Evolutionary conservation across 805 yeast species (phyloP).

Genomic region (Sugiyamaella smithiae): DNA sequence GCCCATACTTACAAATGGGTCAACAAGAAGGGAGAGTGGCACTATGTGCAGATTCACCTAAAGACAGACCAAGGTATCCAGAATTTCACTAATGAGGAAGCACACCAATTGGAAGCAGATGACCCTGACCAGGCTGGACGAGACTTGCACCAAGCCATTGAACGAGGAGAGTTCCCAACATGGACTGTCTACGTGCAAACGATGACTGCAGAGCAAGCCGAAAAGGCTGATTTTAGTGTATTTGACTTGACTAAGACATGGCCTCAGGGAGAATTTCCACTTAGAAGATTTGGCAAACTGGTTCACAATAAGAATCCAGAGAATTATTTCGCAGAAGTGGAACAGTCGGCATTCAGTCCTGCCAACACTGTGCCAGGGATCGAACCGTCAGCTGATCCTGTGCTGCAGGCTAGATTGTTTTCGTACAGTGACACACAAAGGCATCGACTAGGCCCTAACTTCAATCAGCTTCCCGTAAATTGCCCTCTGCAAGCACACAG

Average conservation of each 20-base stretch:
- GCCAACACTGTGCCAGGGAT: slow-evolving; percentile 81
- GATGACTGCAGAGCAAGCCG: slow-evolving; percentile 81
- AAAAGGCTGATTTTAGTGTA: slow-evolving; percentile 71
- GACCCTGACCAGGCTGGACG: slow-evolving; percentile 81
- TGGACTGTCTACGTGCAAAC: slow-evolving; percentile 86
- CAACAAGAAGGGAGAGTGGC: slow-evolving; percentile 68
- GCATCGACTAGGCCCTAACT: slow-evolving; percentile 73
- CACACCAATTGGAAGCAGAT: slow-evolving; percentile 51
- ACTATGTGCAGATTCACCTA: slow-evolving; percentile 75
- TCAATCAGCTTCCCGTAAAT: slow-evolving; percentile 83
- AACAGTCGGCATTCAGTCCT: slow-evolving; percentile 83
- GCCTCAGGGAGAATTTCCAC: slow-evolving; percentile 85
- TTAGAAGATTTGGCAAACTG: slow-evolving; percentile 80
- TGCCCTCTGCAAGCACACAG: slow-evolving; percentile 65
- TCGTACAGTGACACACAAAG: slow-evolving; percentile 86
- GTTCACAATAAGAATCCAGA: slow-evolving; percentile 78
- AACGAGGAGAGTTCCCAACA: slow-evolving; percentile 71
- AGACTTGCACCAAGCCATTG: slow-evolving; percentile 77
- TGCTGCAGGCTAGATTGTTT: slow-evolving; percentile 74
- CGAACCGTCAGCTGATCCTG: slow-evolving; percentile 82
- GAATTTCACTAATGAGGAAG: slow-evolving; percentile 38
- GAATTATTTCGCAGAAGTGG: slow-evolving; percentile 85
- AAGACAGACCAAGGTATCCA: slow-evolving; percentile 60
- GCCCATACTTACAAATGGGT: slow-evolving; percentile 81
- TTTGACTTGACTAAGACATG: slow-evolving; percentile 90